These are phyloP conservation scores for Halenospora varia DNA, from an alignment of 495 filamentous ascomycete species.

Conservation along the genomic window DNA sequence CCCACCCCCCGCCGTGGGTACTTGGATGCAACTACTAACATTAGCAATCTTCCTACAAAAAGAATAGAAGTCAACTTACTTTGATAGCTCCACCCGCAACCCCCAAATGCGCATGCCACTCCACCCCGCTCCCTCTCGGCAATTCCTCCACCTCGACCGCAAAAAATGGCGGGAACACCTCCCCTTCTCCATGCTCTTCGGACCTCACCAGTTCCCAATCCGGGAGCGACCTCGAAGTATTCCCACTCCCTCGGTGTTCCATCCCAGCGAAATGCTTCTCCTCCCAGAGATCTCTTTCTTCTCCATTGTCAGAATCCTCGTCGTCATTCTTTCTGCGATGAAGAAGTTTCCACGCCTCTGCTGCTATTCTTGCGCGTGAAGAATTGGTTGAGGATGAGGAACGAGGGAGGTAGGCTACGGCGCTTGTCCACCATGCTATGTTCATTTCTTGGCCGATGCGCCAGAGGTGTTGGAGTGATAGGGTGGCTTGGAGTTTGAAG, in stretches of 20 bases:
- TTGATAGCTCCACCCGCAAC: constrained; percentile 13
- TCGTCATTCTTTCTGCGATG: neutral
- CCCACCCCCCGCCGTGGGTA: neutral
- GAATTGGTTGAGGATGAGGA: constrained; percentile 24
- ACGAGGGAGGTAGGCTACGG: constrained; percentile 63
- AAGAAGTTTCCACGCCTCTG: constrained; percentile 15
- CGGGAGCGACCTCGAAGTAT: constrained; percentile 12
- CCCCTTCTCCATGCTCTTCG: neutral
- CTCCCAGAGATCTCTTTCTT: constrained; percentile 20
- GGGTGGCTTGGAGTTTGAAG: constrained; percentile 45
- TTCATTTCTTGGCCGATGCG: constrained; percentile 70
- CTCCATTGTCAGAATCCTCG: constrained; percentile 15
- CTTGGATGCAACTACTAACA: neutral
- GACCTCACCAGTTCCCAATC: constrained; percentile 14
- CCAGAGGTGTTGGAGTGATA: constrained; percentile 87
- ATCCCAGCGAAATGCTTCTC: constrained; percentile 15
- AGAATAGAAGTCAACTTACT: constrained; percentile 6
- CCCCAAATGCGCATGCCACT: constrained; percentile 57
- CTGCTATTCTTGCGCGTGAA: constrained; percentile 11
- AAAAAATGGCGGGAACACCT: constrained; percentile 58
- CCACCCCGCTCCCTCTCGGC: constrained; percentile 63
- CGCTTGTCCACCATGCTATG: constrained; percentile 69
- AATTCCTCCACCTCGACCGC: constrained; percentile 68
- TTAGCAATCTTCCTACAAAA: neutral
- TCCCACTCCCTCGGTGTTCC: constrained; percentile 2